Evolutionary conservation across 192 early-diverging fungal genomes (phyloP).

Genomic region (Entomortierella chlamydospora): DNA sequence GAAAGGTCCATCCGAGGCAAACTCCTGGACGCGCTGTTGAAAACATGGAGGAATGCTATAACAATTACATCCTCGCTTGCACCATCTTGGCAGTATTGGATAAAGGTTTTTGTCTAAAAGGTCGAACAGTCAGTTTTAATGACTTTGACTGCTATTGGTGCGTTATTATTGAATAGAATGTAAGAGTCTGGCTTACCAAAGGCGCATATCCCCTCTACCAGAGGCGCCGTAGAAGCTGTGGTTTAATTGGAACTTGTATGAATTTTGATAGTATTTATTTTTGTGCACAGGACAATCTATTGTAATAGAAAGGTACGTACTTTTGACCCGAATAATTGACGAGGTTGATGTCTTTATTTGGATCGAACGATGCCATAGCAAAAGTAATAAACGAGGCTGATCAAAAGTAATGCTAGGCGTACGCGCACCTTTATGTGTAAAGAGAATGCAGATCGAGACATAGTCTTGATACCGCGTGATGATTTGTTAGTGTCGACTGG

Average conservation of each 20-base stretch:
- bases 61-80: conserved; percentile 64
- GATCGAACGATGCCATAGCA: conserved; percentile 62
- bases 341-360: conserved; percentile 62
- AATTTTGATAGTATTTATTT: too few relatives aligned
- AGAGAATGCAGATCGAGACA: too few relatives aligned
- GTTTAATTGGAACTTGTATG: not conserved
- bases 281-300: too few relatives aligned
- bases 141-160: not conserved
- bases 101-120: conserved; percentile 57
- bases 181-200: conserved; percentile 19
- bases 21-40: conserved; percentile 63
- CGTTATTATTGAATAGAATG: not conserved
- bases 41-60: conserved; percentile 73
- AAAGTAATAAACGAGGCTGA: conserved; percentile 9
- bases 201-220: conserved; percentile 45
- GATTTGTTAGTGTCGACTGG: too few relatives aligned
- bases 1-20: conserved; percentile 76
- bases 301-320: conserved; percentile 6
- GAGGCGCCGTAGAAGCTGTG: conserved; percentile 64
- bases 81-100: conserved; percentile 68
- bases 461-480: too few relatives aligned
- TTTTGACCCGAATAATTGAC: conserved; percentile 70
- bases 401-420: too few relatives aligned
- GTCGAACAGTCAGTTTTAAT: not conserved
- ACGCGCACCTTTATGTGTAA: too few relatives aligned